phyloP scores from a whole-genome alignment of 805 yeast species.

The Candida endomychidarum region DNA sequence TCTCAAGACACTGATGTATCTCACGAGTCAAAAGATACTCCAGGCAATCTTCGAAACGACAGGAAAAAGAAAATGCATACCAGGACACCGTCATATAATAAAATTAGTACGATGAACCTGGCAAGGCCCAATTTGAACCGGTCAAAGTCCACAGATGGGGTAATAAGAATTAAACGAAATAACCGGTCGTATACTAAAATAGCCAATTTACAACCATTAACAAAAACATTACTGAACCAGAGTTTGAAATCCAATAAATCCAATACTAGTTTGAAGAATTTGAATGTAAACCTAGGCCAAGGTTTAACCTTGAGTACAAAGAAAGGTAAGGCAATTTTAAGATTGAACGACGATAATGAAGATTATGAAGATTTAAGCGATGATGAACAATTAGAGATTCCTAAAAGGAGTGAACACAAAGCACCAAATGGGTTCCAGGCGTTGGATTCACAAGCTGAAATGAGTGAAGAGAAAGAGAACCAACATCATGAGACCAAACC shows the following conservation, averaged over 20 bases:
- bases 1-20: not conserved
- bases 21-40: not conserved
- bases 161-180: conserved; percentile 29
- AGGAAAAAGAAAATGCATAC: conserved; percentile 18
- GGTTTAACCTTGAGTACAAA: conserved; percentile 39
- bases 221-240: conserved; percentile 32
- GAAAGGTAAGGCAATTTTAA: conserved; percentile 40
- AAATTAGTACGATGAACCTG: conserved; percentile 12
- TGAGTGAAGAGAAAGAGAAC: not conserved
- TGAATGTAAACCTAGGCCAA: conserved; percentile 13
- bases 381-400: conserved; percentile 17
- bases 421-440: too few relatives aligned
- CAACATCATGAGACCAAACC: not conserved
- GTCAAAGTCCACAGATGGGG: conserved; percentile 43
- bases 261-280: conserved; percentile 33
- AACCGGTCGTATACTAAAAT: conserved; percentile 39
- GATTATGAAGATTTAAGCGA: conserved; percentile 38
- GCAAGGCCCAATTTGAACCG: conserved; percentile 34
- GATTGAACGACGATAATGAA: conserved; percentile 38
- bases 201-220: conserved; percentile 36
- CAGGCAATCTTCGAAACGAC: not conserved
- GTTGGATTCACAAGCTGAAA: too few relatives aligned
- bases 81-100: conserved; percentile 30
- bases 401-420: conserved; percentile 6
- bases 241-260: conserved; percentile 33